phyloP scores from a whole-genome alignment of 2,329 filamentous ascomycete species.

The Aspergillus brasiliensis region DNA sequence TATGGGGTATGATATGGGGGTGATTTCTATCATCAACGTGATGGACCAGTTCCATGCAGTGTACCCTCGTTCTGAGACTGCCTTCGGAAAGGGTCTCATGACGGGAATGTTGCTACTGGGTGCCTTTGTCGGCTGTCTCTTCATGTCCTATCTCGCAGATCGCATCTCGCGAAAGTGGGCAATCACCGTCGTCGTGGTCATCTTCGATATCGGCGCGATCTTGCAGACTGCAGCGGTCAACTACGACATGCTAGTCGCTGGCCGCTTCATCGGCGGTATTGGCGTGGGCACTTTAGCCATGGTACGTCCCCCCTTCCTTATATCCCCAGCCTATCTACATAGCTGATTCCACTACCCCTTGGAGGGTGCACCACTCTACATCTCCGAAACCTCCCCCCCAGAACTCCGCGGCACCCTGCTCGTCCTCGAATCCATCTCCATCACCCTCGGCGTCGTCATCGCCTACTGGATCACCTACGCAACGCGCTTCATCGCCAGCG shows the following conservation, averaged over 20 bases:
- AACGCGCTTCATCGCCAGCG: slow-evolving; percentile 36
- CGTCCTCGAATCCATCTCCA: slow-evolving; percentile 27
- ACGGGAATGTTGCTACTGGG: slow-evolving; percentile 48
- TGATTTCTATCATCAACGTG: slow-evolving; percentile 48
- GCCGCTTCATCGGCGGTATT: slow-evolving; percentile 41
- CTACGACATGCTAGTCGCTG: slow-evolving; percentile 33
- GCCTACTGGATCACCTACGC: slow-evolving; percentile 50
- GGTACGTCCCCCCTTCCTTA: slow-evolving; percentile 25
- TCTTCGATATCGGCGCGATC: slow-evolving; percentile 48
- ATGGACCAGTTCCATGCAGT: slow-evolving; percentile 49
- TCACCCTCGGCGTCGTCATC: slow-evolving; percentile 27
- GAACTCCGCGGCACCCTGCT: slow-evolving; percentile 25
- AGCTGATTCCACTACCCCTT: neutral
- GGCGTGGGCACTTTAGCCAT: slow-evolving; percentile 40
- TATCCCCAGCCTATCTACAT: neutral
- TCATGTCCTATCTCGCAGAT: slow-evolving; percentile 43
- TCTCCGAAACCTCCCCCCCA: slow-evolving; percentile 48
- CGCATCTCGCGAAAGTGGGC: slow-evolving; percentile 47
- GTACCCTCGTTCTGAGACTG: slow-evolving; percentile 29
- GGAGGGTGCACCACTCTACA: slow-evolving; percentile 49
- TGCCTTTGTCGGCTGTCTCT: slow-evolving; percentile 40
- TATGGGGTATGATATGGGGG: slow-evolving; percentile 50
- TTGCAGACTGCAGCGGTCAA: slow-evolving; percentile 37
- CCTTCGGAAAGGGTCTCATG: slow-evolving; percentile 32
- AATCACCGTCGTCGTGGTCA: slow-evolving; percentile 29